phyloP scores from a whole-genome alignment of 2,329 filamentous ascomycete genomes.

The Emergomyces africanus region DNA sequence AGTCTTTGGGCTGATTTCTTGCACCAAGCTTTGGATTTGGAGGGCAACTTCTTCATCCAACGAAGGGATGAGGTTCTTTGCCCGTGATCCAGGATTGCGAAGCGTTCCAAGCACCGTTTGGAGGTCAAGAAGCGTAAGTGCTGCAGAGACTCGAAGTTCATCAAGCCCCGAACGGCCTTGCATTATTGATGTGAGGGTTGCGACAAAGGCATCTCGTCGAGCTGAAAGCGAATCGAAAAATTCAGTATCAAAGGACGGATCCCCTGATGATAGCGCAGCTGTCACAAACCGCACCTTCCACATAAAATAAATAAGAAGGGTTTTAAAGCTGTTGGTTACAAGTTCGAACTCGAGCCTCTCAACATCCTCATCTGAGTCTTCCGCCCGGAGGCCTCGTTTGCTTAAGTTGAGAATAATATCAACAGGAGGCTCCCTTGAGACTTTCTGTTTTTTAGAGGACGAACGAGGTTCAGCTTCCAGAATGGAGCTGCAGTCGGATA shows the following conservation, averaged over 20 bases:
- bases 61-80: conserved; percentile 29
- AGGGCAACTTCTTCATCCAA: conserved; percentile 37
- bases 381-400: conserved; percentile 54
- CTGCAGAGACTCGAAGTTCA: conserved; percentile 61
- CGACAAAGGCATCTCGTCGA: conserved; percentile 40
- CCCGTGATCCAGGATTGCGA: conserved; percentile 35
- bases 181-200: conserved; percentile 38
- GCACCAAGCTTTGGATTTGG: conserved; percentile 50
- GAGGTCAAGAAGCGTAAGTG: conserved; percentile 67
- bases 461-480: conserved; percentile 47
- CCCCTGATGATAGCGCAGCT: conserved; percentile 39
- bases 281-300: conserved; percentile 65
- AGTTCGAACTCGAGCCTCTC: conserved; percentile 70
- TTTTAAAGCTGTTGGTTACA: conserved; percentile 61
- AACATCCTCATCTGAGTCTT: conserved; percentile 53
- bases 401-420: conserved; percentile 61
- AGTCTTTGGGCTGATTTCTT: conserved; percentile 52
- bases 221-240: conserved; percentile 57
- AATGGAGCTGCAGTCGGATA: conserved; percentile 63
- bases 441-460: conserved; percentile 27
- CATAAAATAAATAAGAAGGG: conserved; percentile 81
- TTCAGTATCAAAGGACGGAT: conserved; percentile 45
- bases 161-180: conserved; percentile 48
- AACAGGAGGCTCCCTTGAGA: conserved; percentile 35
- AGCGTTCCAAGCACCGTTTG: conserved; percentile 68